A percentile compares a stretch with the other conserved stretches of the same genome.
phyloP scores from a whole-genome alignment of 2,329 filamentous ascomycete species.

The Hirsutella minnesotensis region DNA sequence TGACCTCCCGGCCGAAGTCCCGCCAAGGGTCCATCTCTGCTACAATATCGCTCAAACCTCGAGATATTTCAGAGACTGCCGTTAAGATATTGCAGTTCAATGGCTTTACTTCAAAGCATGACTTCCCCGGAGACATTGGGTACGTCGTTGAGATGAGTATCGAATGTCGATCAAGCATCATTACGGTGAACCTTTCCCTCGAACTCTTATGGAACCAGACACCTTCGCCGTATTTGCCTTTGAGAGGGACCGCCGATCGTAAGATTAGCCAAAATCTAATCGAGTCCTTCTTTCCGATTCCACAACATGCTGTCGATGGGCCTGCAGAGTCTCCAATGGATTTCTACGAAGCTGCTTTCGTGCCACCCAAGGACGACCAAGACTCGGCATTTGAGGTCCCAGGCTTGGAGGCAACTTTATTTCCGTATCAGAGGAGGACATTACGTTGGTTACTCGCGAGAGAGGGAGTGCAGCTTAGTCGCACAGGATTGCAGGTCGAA shows the following conservation, averaged over 20 bases:
- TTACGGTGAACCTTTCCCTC: constrained; percentile 20
- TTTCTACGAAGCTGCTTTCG: constrained; percentile 60
- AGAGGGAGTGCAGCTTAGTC: constrained; percentile 43
- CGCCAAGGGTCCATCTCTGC: constrained; percentile 4
- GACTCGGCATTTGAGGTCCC: constrained; percentile 28
- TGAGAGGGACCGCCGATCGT: constrained; percentile 19
- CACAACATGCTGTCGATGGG: background rate
- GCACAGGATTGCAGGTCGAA: constrained; percentile 9
- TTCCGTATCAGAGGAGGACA: constrained; percentile 60
- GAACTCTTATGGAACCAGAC: constrained; percentile 32
- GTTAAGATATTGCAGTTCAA: constrained; percentile 9
- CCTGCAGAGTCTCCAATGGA: constrained; percentile 32
- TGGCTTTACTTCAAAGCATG: constrained; percentile 6
- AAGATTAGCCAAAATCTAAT: constrained; percentile 22
- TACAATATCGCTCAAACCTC: constrained; percentile 10
- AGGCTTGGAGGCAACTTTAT: constrained; percentile 40
- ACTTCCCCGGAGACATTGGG: constrained; percentile 22
- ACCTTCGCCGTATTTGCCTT: constrained; percentile 14
- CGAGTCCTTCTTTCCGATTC: constrained; percentile 19
- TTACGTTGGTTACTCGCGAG: constrained; percentile 58
- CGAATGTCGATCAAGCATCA: constrained; percentile 12
- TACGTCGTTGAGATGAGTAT: constrained; percentile 18
- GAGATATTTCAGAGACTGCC: constrained; percentile 10
- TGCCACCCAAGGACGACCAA: constrained; percentile 36
- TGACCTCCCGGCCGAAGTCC: constrained; percentile 8